Percentiles rank a stretch among this genome's conserved stretches.
Evolutionary conservation across 164 flowering plant species (phyloP).

Genomic region (Annona squamosa): DNA sequence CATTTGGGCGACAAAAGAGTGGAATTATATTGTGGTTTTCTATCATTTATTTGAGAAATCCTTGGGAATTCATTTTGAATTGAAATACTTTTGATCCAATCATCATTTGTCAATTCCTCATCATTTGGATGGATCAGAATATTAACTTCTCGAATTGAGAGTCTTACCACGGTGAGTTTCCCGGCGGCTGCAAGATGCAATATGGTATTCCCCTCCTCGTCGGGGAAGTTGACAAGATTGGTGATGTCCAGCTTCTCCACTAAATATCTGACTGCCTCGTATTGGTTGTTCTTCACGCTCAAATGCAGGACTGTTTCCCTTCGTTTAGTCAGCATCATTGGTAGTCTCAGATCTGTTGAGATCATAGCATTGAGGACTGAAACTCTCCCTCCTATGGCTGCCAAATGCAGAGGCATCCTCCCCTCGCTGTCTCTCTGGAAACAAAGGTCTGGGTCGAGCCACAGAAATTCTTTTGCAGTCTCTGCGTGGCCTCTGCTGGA

Average conservation of each 20-base stretch:
- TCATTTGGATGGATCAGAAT: too few relatives aligned
- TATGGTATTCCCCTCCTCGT: constrained; percentile 44
- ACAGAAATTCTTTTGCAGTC: constrained; percentile 35
- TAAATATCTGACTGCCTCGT: constrained; percentile 29
- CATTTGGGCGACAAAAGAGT: too few relatives aligned
- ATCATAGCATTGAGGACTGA: constrained; percentile 39
- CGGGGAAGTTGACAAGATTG: constrained; percentile 27
- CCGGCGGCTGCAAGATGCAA: constrained; percentile 47
- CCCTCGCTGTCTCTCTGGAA: constrained; percentile 32
- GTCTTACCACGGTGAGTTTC: constrained; percentile 39
- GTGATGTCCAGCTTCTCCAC: constrained; percentile 27
- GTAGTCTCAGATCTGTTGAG: constrained; percentile 22
- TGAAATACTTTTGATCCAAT: too few relatives aligned
- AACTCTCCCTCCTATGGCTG: constrained; percentile 40
- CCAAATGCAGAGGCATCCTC: constrained; percentile 44
- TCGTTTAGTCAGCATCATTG: constrained; percentile 19
- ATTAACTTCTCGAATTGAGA: not conserved
- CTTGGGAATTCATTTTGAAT: too few relatives aligned
- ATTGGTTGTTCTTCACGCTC: constrained; percentile 38
- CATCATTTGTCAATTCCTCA: too few relatives aligned
- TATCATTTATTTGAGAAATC: too few relatives aligned
- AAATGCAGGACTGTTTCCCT: constrained; percentile 36
- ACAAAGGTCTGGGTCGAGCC: constrained; percentile 32
- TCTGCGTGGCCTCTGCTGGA: constrained; percentile 29
- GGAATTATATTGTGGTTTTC: too few relatives aligned